Evolutionary conservation across 495 filamentous ascomycete species (phyloP), one percentile per base, ranked within the genome.

Genomic region (Tuber melanosporum): DNA sequence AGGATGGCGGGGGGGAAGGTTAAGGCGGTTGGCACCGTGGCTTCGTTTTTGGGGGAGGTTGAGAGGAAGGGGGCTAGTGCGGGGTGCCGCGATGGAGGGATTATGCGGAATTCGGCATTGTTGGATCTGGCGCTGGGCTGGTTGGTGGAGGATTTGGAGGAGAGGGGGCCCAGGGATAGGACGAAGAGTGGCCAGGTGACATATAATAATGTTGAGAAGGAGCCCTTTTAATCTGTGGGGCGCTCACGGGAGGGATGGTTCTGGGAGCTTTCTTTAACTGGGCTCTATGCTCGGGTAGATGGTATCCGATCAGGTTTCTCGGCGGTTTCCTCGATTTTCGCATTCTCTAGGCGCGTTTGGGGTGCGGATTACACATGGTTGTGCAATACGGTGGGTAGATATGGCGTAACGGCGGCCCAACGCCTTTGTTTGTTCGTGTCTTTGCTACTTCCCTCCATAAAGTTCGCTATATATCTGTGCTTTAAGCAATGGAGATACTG

Each of bases 1-100:
- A 94, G 98, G 80, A 97, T 98, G 94, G 90, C 92, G 82, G 82
- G 95, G 57, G 95, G 95, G 5, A 89, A 86, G 73, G 92, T 98
- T 62, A 94, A 92, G 86, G 91, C 92, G 82, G 94, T 91, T 91
- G 96, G 95, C 0, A 97, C 79, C 85, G 87, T 75, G 95, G 95
- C 93, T 85, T 97, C 85, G 89, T 90, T 83, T 89, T 91, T 95
- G 97, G 74, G 86, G 93, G 76, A 94, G 94, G 1, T 91, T 91
- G 39, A 86, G 95, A 43, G 22, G 74, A 32, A 49, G 45, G 45
- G 43, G 45, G 10, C 19, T 71, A 32, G 72, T 36, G 57, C 4
- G 89, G 88, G 57, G 0, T 6, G 57, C 10, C 26, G 32, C 14
- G 15, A 17, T 36, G 75, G 77, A 7, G 80, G 78, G 12, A 19